Evolutionary conservation across 768 basidiomycete species (phyloP), one percentile per base, ranked within the genome.

Genomic region (Trametes gibbosa): DNA sequence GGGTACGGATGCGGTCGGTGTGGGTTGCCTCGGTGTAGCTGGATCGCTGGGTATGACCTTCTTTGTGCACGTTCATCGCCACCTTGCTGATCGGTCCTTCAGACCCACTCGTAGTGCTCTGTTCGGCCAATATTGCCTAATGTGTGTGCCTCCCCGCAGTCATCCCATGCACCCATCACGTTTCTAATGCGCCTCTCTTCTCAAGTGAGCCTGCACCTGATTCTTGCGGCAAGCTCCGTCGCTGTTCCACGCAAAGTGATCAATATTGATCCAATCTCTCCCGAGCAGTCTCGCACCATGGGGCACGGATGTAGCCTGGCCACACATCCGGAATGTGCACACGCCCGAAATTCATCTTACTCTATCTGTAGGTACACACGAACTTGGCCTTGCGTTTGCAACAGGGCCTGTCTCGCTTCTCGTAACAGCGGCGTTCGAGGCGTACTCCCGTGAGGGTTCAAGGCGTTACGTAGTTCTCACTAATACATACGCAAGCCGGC

Each of bases 21-120:
- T 32, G 29, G 29, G 10, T 32, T 10, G 4, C 29, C 29, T 32
- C 10, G 29, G 29, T 32, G 10, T 45, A 14, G 7, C 10, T 32
- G 29, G 7, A 21, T 45, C 43, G 43, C 21, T 45, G 21, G 8
- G 53, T 54, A 54, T 37, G 43, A 37, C 43, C 53, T 7, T 25
- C 42, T 35, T 35, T 47, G 45, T n/a, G 16, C 43, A 37, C 35
- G 32, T 43, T 46, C 53, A 54, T 39, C 43, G 53, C 53, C 53
- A 54, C 53, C 53, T 21, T 24, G 29, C 42, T 54, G 53, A 54
- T 54, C 53, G 43, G 53, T 16, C 13, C 12, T n/a, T 8, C 13
- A 10, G 34, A 35, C 7, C 34, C 17, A 4, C 19, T 42, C 24
- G 43, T 16, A 16, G 25, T 45, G 41, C 42, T 37, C 41, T 21